phyloP scores from a whole-genome alignment of 1,139 yeast species.

The Kurtzmaniella quercitrusa region DNA sequence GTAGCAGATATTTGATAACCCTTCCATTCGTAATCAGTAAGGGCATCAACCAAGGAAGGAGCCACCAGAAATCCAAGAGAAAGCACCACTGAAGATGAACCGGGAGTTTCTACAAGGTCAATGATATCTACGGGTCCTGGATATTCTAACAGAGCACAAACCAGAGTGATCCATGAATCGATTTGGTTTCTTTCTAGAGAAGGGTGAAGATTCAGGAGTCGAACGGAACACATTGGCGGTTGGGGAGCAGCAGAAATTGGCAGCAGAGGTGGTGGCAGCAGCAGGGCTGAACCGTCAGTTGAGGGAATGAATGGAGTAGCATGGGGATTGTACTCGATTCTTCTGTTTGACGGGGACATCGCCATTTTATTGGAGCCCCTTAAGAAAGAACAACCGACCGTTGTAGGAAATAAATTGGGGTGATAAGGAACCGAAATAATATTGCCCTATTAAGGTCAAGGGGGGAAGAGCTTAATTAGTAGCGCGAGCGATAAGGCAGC shows the following conservation, averaged over 20 bases:
- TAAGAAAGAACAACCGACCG: neutral
- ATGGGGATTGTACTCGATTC: slow-evolving; percentile 1
- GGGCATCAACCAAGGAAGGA: neutral
- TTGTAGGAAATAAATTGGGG: neutral
- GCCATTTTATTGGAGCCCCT: neutral
- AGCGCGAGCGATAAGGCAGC: neutral
- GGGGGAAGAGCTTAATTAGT: neutral
- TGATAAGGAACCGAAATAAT: neutral
- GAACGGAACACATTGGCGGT: neutral
- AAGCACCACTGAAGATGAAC: neutral
- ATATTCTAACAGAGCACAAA: neutral
- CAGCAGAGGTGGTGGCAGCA: neutral
- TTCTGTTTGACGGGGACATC: slow-evolving; percentile 1
- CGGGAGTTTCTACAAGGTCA: neutral
- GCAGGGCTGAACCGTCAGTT: neutral
- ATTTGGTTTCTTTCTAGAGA: neutral
- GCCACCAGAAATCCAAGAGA: neutral
- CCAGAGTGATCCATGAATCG: neutral
- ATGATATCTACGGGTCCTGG: neutral
- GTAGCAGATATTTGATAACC: neutral
- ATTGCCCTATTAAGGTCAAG: neutral
- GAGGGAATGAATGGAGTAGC: slow-evolving; percentile 1
- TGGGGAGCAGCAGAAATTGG: neutral
- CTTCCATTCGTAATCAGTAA: neutral
- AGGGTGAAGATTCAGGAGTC: neutral